Evolutionary conservation across 805 yeast genomes (phyloP), one percentile per base, ranked within the genome.

Genomic region (Scheffersomyces amazonensis): DNA sequence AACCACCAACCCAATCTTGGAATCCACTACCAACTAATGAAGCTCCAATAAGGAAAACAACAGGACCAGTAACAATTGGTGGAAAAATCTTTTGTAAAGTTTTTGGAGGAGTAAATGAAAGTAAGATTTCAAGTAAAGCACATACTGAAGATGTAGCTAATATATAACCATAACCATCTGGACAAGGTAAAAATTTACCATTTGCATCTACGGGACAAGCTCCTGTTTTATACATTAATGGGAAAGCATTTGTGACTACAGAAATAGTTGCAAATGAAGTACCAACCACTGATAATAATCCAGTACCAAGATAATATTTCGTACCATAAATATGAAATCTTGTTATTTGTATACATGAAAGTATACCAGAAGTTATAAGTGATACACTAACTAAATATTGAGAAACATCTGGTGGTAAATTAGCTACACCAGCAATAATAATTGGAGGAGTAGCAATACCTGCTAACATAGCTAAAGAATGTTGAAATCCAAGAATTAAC

Each of bases 41-140:
- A 32, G 81, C 71, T 49, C 96, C 97, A 54, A 89, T 88, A 23
- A 89, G 71, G 39, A 89, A 62, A 21, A 89, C 96, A 32, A 89
- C 96, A 8, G 96, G 96, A 41, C 96, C 96, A 20, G 96, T 89
- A 44, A 90, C 96, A 37, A 87, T 66, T 25, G 95, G 90, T 15
- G 96, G 96, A 69, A 89, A 89, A 24, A 86, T 53, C 43, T 71
- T 79, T 59, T 85, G 88, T 47, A 89, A 71, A 11, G 73, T 47
- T 25, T 69, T 73, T 4, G 96, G 80, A 9, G 97, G 96, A 49
- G 83, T 59, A 58, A 90, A 89, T 0, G 95, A 83, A 36, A 87
- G 56, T 7, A 73, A 49, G 29, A 90, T 71, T 68, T 87, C 95
- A 16, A 89, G 53, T 25, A 90, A 67, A 3, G 88, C 86, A 64